These are phyloP conservation scores for Aureobasidium melanogenum DNA, from an alignment of 2,329 filamentous ascomycete species.

Conservation along the genomic window DNA sequence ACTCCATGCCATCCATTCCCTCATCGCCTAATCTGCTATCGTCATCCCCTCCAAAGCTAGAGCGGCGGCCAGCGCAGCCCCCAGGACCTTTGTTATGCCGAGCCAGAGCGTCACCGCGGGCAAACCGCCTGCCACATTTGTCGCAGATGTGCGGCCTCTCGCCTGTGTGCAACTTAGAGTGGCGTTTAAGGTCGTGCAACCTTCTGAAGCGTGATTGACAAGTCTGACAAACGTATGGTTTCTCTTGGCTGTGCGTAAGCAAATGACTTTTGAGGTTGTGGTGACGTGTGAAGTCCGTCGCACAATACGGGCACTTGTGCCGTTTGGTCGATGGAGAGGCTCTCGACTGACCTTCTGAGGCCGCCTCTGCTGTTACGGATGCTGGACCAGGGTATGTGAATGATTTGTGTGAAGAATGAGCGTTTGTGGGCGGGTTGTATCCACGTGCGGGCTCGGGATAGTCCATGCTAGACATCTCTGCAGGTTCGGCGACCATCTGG, in stretches of 20 bases:
- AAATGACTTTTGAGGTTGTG: conserved; percentile 97
- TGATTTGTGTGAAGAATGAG: conserved; percentile 40
- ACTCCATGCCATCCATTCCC: conserved; percentile 55
- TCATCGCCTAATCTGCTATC: conserved; percentile 49
- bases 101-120: conserved; percentile 86
- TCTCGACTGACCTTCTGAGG: conserved; percentile 43
- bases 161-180: conserved; percentile 92
- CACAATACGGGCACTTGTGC: conserved; percentile 93
- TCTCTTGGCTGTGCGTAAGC: conserved; percentile 95
- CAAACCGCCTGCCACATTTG: conserved; percentile 91
- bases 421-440: conserved; percentile 16
- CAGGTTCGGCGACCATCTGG: conserved; percentile 25
- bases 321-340: conserved; percentile 73
- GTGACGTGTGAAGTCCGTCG: conserved; percentile 92
- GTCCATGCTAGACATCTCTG: conserved; percentile 24
- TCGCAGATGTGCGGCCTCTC: conserved; percentile 92
- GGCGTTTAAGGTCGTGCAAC: conserved; percentile 88
- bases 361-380: conserved; percentile 27
- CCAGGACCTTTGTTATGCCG: conserved; percentile 93
- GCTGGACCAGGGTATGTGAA: conserved; percentile 58
- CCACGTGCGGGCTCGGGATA: conserved; percentile 24
- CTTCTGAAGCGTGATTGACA: conserved; percentile 88
- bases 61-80: conserved; percentile 83
- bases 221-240: conserved; percentile 89
- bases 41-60: conserved; percentile 76